These are phyloP conservation scores for Alternaria panax DNA, from an alignment of 2,329 filamentous ascomycete genomes.

Conservation along the genomic window DNA sequence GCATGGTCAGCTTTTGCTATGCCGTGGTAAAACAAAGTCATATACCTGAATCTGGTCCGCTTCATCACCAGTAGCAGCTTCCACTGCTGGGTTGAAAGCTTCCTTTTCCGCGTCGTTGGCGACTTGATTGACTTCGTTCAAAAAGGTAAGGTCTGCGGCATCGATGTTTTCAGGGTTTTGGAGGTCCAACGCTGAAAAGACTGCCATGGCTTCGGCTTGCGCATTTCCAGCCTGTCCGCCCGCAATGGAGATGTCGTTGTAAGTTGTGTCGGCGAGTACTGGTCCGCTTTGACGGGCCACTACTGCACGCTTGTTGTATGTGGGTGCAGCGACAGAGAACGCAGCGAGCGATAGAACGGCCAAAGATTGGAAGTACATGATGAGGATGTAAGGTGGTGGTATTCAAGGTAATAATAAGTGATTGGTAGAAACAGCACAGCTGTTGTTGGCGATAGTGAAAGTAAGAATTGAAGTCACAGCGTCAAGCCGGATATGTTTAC, in stretches of 20 bases:
- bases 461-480: slow-evolving; percentile 30
- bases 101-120: slow-evolving; percentile 64
- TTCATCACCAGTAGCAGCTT: slow-evolving; percentile 54
- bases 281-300: slow-evolving; percentile 29
- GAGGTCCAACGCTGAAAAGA: slow-evolving; percentile 62
- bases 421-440: slow-evolving; percentile 34
- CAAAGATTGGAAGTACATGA: slow-evolving; percentile 41
- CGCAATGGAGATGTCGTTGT: slow-evolving; percentile 58
- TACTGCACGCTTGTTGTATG: slow-evolving; percentile 26
- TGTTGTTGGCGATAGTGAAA: slow-evolving; percentile 23
- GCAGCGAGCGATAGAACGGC: slow-evolving; percentile 39
- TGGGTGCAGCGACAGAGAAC: slow-evolving; percentile 35
- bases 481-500: slow-evolving; percentile 37
- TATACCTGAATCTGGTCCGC: slow-evolving; percentile 54
- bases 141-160: slow-evolving; percentile 58
- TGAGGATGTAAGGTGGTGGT: slow-evolving; percentile 9
- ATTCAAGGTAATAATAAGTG: slow-evolving; percentile 3
- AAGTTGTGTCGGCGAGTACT: slow-evolving; percentile 42
- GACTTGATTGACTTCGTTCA: slow-evolving; percentile 61
- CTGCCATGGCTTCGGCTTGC: slow-evolving; percentile 61
- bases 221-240: slow-evolving; percentile 62
- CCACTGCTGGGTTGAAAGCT: slow-evolving; percentile 63
- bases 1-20: not conserved
- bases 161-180: slow-evolving; percentile 58
- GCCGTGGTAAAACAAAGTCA: not conserved